Percentiles rank a stretch among this genome's conserved stretches.
phyloP scores from a whole-genome alignment of 2,329 filamentous ascomycete species.

The Aulographum hederae region DNA sequence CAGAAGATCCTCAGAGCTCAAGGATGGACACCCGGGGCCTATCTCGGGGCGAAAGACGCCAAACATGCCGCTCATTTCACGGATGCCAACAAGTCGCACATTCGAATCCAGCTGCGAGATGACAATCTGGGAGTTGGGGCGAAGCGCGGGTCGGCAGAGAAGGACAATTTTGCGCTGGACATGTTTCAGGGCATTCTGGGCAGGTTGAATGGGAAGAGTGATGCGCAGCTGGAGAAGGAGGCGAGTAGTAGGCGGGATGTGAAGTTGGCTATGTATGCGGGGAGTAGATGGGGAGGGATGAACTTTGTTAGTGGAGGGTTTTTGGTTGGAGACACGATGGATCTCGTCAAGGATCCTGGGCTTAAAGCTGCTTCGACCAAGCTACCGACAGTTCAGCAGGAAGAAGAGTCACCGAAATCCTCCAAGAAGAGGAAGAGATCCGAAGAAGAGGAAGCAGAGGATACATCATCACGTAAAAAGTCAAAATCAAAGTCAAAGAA shows the following conservation, averaged over 20 bases:
- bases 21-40: constrained; percentile 77
- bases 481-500: too few species aligned
- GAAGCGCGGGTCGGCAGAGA: constrained; percentile 46
- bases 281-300: constrained; percentile 61
- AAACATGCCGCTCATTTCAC: constrained; percentile 61
- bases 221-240: constrained; percentile 53
- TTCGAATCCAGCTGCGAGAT: constrained; percentile 72
- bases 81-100: constrained; percentile 65
- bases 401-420: constrained; percentile 13
- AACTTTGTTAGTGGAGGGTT: constrained; percentile 78
- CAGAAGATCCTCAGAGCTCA: constrained; percentile 77
- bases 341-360: constrained; percentile 24
- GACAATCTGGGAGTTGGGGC: constrained; percentile 83
- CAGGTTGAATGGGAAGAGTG: constrained; percentile 72
- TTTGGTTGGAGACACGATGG: constrained; percentile 38
- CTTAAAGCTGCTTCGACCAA: constrained; percentile 21
- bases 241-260: constrained; percentile 48
- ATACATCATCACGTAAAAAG: constrained; percentile 11
- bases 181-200: constrained; percentile 76
- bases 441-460: constrained; percentile 10
- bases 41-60: constrained; percentile 61
- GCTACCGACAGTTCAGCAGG: too few species aligned
- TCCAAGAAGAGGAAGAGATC: constrained; percentile 15
- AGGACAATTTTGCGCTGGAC: constrained; percentile 66
- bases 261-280: constrained; percentile 55